Evolutionary conservation across 108 stramenopile genomes (phyloP), one percentile per base, ranked within the genome.

Genomic region (Aurantiochytrium sp.): DNA sequence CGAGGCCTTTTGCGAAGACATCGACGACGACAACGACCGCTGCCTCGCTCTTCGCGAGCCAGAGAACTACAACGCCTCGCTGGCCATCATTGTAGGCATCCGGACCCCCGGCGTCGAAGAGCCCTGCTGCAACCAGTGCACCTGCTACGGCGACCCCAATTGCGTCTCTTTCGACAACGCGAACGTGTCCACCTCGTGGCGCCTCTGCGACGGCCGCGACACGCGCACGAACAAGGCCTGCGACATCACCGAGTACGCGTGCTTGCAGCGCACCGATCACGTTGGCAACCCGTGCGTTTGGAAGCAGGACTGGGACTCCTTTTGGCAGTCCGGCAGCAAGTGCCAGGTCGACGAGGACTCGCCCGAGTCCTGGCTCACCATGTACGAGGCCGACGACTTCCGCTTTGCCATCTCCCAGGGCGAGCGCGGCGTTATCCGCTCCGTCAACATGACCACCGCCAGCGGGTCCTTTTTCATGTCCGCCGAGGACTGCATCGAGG

Each of bases 341-440:
- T 81, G 73, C 45, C 73, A 81, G 24, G 19, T 48, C 1, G 45
- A 48, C 73, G n/a, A 6, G 12, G 30, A 48, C 30, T 41, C 73
- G n/a, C n/a, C n/a, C 36, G 73, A 48, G 32, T 41, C 73, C 39
- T 48, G 73, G 39, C 39, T 81, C 27, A 41, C 45, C 39, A 81
- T 81, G 73, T 81, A 81, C 73, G 42, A 81, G 73, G 73, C 73
- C n/a, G 73, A 81, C 24, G 30, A 22, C 45, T 81, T 81, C 30
- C 24, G 42, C 39, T 81, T 81, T 30, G n/a, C 1, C 42, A 3
- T 81, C 1, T 27, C 42, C 0, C 73, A 81, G 73, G 42, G 45
- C 6, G 73, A 81, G 24, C 73, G 73, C 30, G 73, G 73, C 30
- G 73, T 81, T 24, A 81, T 81, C 39, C 73, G 73, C 32, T 41